These are phyloP conservation scores for Mitragyna speciosa DNA, from an alignment of 257 asterid species.

Conservation along the genomic window DNA sequence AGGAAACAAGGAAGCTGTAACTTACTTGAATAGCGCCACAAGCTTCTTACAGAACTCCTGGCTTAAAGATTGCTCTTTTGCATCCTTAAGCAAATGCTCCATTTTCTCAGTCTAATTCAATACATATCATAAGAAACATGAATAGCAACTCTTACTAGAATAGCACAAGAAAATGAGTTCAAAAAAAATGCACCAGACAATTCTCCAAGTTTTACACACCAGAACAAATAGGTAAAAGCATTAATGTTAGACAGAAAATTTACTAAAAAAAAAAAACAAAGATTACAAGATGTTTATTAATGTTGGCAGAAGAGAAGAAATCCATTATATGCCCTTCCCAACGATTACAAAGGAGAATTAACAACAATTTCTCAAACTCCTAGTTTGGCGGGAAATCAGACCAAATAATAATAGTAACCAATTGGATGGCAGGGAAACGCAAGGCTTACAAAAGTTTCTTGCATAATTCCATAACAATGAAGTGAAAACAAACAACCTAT, in stretches of 20 bases:
- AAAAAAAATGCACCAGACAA: not conserved
- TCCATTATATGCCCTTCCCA: not conserved
- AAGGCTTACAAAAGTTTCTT: not conserved
- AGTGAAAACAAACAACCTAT: not conserved
- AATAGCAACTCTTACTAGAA: not conserved
- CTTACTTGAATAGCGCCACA: conserved; percentile 65
- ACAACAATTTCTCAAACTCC: not conserved
- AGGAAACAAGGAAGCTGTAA: not conserved
- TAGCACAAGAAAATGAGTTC: not conserved
- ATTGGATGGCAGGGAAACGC: not conserved
- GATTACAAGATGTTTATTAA: not conserved
- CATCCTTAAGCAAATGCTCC: conserved; percentile 47
- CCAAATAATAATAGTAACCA: not conserved
- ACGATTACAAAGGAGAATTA: not conserved
- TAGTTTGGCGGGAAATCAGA: not conserved
- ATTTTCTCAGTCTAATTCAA: conserved; percentile 55
- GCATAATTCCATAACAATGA: not conserved
- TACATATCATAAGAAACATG: not conserved
- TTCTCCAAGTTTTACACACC: not conserved
- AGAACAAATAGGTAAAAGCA: not conserved
- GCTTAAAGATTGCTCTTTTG: conserved; percentile 40
- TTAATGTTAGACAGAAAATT: not conserved
- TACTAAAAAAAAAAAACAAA: too few species aligned
- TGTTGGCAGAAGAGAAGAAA: not conserved
- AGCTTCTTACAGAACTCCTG: conserved; percentile 58